Conservation (phyloP, 2,329 filamentous ascomycete species). For the Polytolypa hystricis region DNA sequence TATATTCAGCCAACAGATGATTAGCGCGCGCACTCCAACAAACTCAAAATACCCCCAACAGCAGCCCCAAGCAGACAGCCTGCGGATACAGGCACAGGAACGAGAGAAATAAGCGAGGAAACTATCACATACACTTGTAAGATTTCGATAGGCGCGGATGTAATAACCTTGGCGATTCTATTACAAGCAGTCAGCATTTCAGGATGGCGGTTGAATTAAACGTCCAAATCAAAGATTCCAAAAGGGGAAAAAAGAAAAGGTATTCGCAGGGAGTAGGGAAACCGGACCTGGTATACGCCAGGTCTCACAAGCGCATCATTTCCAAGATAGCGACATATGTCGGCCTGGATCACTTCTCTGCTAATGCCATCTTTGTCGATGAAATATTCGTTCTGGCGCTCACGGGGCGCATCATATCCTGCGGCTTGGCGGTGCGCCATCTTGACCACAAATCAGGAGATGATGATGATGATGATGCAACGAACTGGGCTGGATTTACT, state of each 20-base stretch:
- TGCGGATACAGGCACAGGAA: conserved; percentile 11
- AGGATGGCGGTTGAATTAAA: background rate
- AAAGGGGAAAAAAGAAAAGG: conserved; percentile 5
- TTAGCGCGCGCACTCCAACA: background rate
- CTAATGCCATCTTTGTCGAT: conserved; percentile 71
- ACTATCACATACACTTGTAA: conserved; percentile 55
- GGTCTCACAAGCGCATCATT: conserved; percentile 72
- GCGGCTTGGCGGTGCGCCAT: conserved; percentile 27
- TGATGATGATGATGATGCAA: conserved; percentile 8
- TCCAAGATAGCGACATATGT: conserved; percentile 73
- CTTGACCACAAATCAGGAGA: conserved; percentile 19
- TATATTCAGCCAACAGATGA: background rate
- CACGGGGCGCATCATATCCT: conserved; percentile 22
- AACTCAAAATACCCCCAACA: background rate
- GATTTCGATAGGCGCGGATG: conserved; percentile 67
- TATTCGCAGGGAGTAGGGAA: conserved; percentile 15
- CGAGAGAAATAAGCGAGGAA: conserved; percentile 1
- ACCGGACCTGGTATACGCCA: conserved; percentile 58
- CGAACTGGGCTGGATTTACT: conserved; percentile 5
- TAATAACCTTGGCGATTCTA: conserved; percentile 61
- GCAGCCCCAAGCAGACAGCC: too few species aligned
- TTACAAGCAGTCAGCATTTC: conserved; percentile 27
- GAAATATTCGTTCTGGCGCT: conserved; percentile 62
- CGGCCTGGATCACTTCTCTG: conserved; percentile 71
- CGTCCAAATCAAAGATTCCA: background rate